These are phyloP conservation scores for Prinsepia uniflora DNA, from an alignment of 306 rosid genomes.

Conservation along the genomic window DNA sequence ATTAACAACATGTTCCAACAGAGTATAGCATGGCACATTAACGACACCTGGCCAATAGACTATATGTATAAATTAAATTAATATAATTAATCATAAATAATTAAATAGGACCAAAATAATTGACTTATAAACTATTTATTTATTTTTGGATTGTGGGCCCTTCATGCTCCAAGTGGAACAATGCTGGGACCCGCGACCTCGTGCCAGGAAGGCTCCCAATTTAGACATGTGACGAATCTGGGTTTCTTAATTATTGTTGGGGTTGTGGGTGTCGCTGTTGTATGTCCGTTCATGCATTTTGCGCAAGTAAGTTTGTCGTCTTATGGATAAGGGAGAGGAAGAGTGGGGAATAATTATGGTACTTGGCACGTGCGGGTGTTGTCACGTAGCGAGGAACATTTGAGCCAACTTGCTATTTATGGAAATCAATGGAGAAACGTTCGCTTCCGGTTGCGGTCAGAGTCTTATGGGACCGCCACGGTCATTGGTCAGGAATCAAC, in stretches of 20 bases:
- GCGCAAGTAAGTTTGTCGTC: background rate
- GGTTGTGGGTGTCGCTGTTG: background rate
- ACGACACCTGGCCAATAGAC: background rate
- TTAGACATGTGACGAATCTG: conserved; percentile 34
- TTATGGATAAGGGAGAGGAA: background rate
- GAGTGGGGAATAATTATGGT: background rate
- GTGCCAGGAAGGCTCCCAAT: conserved; percentile 21
- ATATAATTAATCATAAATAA: too few relatives aligned
- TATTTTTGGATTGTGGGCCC: background rate
- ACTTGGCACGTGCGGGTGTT: background rate
- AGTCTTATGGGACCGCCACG: conserved; percentile 32
- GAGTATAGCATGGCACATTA: background rate
- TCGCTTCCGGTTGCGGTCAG: conserved; percentile 20
- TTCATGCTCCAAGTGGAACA: background rate
- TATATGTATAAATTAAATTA: background rate
- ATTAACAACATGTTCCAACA: background rate
- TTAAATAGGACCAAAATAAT: background rate
- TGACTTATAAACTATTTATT: background rate
- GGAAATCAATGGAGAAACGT: background rate
- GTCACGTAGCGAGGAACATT: conserved; percentile 18
- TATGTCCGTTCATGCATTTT: conserved; percentile 11
- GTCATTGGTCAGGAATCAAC: conserved; percentile 56
- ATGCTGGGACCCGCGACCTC: background rate
- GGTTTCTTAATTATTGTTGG: background rate
- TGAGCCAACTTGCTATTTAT: conserved; percentile 8